These are phyloP conservation scores for Salix udensis DNA, from an alignment of 345 rosid species.

Conservation along the genomic window DNA sequence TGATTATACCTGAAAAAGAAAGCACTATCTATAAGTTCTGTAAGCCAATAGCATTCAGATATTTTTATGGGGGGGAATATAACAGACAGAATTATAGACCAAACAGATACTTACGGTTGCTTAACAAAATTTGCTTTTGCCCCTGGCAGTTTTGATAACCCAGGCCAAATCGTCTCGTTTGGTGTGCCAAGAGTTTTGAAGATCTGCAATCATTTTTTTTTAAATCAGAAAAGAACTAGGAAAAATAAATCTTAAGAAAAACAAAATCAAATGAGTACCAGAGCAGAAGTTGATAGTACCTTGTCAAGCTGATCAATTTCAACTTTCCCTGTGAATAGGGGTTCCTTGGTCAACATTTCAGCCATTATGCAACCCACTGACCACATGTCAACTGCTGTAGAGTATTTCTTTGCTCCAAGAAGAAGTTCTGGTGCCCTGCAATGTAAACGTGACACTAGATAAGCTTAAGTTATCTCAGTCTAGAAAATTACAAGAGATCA, in stretches of 20 bases:
- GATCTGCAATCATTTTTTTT: constrained; percentile 38
- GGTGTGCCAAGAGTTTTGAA: constrained; percentile 80
- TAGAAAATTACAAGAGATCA: not conserved
- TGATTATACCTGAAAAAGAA: constrained; percentile 50
- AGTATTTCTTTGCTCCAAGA: constrained; percentile 69
- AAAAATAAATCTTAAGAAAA: not conserved
- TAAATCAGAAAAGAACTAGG: not conserved
- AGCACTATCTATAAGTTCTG: not conserved
- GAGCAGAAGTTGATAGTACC: constrained; percentile 32
- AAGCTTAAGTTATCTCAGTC: constrained; percentile 5
- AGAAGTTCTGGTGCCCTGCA: constrained; percentile 87
- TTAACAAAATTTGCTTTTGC: constrained; percentile 59
- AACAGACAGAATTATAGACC: not conserved
- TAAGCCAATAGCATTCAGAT: not conserved
- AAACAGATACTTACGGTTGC: constrained; percentile 45
- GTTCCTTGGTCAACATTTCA: constrained; percentile 66
- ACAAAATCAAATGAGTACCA: not conserved
- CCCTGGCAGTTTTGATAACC: constrained; percentile 59
- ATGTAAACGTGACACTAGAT: not conserved
- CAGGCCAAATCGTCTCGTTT: constrained; percentile 63
- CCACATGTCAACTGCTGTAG: constrained; percentile 95
- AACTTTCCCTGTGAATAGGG: constrained; percentile 62
- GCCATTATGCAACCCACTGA: constrained; percentile 93
- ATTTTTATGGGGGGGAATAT: not conserved
- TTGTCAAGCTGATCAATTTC: constrained; percentile 70